Percentiles rank a stretch among this genome's conserved stretches.
Evolutionary conservation across 2,329 filamentous ascomycete genomes (phyloP).

Genomic region (Chrysoporthe cubensis): DNA sequence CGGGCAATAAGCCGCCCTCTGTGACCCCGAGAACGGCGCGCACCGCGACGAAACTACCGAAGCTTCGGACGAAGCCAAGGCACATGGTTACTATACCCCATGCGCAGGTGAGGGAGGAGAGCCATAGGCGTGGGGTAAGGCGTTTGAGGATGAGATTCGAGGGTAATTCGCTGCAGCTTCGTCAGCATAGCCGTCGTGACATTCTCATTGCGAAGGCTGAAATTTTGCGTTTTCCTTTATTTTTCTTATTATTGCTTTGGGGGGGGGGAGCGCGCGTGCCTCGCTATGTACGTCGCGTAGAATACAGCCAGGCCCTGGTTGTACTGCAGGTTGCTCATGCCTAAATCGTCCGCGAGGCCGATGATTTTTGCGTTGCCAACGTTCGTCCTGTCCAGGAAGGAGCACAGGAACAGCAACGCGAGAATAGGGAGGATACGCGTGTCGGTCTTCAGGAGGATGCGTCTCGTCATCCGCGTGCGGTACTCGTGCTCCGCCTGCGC

Average conservation of each 20-base stretch:
- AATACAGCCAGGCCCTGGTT: constrained; percentile 67
- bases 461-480: constrained; percentile 31
- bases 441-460: constrained; percentile 38
- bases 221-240: too few relatives aligned
- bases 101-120: constrained; percentile 57
- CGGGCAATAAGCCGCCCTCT: constrained; percentile 68
- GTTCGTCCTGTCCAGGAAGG: constrained; percentile 70
- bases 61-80: constrained; percentile 57
- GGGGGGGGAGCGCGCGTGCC: constrained; percentile 40
- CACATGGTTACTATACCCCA: constrained; percentile 65
- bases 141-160: constrained; percentile 68
- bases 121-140: constrained; percentile 62
- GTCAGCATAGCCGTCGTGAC: neutral
- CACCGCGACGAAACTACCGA: constrained; percentile 62
- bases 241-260: neutral
- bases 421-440: constrained; percentile 64
- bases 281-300: constrained; percentile 66
- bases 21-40: constrained; percentile 64
- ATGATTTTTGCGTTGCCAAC: constrained; percentile 72
- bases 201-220: neutral
- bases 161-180: constrained; percentile 57
- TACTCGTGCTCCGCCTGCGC: constrained; percentile 25
- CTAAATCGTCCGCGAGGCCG: constrained; percentile 60
- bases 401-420: constrained; percentile 68
- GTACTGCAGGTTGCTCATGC: constrained; percentile 65